phyloP scores from a whole-genome alignment of 129 eudicot species.

The Cynara cardunculus region DNA sequence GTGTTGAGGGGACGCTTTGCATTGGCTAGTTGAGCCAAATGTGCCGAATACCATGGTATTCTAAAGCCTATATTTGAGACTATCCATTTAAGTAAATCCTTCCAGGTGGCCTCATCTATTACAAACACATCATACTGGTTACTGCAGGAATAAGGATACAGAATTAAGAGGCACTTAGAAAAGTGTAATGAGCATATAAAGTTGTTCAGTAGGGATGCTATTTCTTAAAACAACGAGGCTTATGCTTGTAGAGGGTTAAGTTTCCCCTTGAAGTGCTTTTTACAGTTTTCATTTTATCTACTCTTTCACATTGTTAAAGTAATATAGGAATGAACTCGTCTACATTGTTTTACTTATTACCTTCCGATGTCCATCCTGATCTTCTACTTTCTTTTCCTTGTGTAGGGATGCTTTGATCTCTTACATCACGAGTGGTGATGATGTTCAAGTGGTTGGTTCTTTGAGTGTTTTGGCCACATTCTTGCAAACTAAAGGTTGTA shows the following conservation, averaged over 20 bases:
- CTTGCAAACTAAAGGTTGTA: conserved; percentile 84
- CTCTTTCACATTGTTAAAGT: not conserved
- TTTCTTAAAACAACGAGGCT: not conserved
- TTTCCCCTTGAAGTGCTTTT: not conserved
- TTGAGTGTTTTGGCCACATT: conserved; percentile 72
- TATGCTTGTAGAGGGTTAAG: not conserved
- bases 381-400: conserved; percentile 10
- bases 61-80: too few species aligned
- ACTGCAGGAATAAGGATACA: not conserved
- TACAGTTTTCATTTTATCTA: not conserved
- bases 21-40: not conserved
- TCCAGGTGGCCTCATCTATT: too few species aligned
- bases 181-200: not conserved
- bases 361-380: not conserved
- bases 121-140: too few species aligned
- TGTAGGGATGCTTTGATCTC: conserved; percentile 84
- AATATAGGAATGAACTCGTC: not conserved
- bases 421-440: conserved; percentile 69
- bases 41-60: too few species aligned
- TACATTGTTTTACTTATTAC: not conserved
- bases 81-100: too few species aligned
- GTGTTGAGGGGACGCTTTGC: not conserved
- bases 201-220: not conserved
- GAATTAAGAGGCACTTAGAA: not conserved
- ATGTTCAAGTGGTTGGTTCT: conserved; percentile 83